Base-by-base conservation (phyloP, 2,329 filamentous ascomycete genomes). In the Curvularia sp. region DNA sequence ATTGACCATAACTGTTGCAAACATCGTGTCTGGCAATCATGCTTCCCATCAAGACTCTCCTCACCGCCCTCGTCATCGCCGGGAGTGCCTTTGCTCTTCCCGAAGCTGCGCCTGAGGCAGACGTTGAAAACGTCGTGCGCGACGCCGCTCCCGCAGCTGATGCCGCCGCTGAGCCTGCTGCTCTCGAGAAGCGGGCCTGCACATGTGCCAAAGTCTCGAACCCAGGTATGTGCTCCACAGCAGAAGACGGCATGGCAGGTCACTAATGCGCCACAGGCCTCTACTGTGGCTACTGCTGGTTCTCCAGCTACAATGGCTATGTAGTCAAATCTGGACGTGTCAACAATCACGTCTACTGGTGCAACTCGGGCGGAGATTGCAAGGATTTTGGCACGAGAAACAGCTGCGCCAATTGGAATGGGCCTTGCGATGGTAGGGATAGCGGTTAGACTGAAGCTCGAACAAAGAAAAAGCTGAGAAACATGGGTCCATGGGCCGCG, bases 341-440 rank as follows among this genome's bases (percentile, higher is more conserved):
- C 19, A 5, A 41, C 25, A 19, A 46, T 6, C 25, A 58, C 42
- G 50, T 58, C 28, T 58, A 45, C 39, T 58, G 45, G 50, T 58
- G 55, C 55, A 58, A 54, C 32, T 50, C 38, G 12, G 21, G 45
- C 5, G 56, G 56, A 43, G 56, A 47, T 5, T 59, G 51, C 18
- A 47, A 51, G 5, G 25, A 51, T 15, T 28, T 30, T 30, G 56
- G 56, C 3, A 42, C 10, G 8, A 49, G 51, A 21, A 48, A 49
- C 13, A 59, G 50, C 27, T 59, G 56, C 18, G 41, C 43, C 1
- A 32, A 41, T 9, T 13, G 5, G 3, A 38, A 32, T 1, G 51
- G 56, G 6, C 50, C 50, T 5, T 53, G 50, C 34, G 50, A 53
- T 38, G 50, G 50, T 18, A 45, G 50, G 30, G 30, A 53, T 12